phyloP scores from a whole-genome alignment of 257 asterid species.

The Forsythia viridissima region DNA sequence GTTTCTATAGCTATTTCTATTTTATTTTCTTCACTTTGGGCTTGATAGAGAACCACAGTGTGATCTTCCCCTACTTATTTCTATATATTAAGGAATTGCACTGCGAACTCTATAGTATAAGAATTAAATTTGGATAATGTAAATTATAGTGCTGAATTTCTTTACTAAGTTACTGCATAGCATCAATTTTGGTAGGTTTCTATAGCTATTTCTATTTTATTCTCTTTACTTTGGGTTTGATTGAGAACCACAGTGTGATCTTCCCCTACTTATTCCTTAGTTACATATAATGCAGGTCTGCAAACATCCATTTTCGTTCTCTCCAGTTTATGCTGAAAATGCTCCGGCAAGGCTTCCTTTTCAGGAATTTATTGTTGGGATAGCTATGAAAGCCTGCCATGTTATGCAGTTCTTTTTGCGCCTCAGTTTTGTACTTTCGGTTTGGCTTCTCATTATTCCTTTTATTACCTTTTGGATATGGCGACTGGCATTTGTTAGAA shows the following conservation, averaged over 20 bases:
- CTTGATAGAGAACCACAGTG: too few species aligned
- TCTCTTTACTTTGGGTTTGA: neutral
- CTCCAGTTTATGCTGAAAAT: slow-evolving; percentile 95
- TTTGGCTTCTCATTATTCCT: slow-evolving; percentile 97
- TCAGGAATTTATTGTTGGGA: slow-evolving; percentile 88
- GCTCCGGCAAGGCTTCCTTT: slow-evolving; percentile 96
- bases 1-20: slow-evolving; percentile 6
- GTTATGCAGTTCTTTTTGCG: slow-evolving; percentile 89
- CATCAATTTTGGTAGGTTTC: slow-evolving; percentile 9
- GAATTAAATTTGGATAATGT: neutral
- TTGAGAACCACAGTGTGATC: slow-evolving; percentile 4
- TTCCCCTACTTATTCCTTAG: neutral
- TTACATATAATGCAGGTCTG: slow-evolving; percentile 64
- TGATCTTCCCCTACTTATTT: too few species aligned
- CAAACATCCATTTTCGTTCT: slow-evolving; percentile 93
- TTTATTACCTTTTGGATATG: slow-evolving; percentile 99
- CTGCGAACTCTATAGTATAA: neutral
- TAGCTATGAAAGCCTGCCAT: slow-evolving; percentile 93
- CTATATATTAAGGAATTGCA: neutral
- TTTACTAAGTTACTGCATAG: neutral
- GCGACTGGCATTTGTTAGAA: slow-evolving; percentile 94
- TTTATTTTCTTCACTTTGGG: neutral
- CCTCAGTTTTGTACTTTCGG: slow-evolving; percentile 90
- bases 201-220: neutral
- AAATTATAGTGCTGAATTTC: neutral